These are phyloP conservation scores for Prunus armeniaca DNA, from an alignment of 306 rosid genomes.

Conservation along the genomic window DNA sequence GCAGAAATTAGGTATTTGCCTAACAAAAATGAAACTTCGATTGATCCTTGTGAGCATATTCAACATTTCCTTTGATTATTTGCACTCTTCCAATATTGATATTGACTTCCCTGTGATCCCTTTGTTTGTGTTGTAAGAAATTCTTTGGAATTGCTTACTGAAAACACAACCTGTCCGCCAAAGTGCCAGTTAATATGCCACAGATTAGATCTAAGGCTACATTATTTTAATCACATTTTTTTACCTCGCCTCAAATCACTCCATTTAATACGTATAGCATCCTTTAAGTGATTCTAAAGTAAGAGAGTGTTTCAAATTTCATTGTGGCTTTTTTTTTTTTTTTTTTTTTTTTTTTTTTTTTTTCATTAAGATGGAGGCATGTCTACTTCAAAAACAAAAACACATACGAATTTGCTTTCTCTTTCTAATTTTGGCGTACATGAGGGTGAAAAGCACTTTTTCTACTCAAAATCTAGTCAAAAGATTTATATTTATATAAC, in stretches of 20 bases:
- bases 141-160: neutral
- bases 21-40: neutral
- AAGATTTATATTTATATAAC: no score
- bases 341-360: neutral
- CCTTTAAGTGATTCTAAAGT: neutral
- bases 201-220: neutral
- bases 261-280: neutral
- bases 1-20: neutral
- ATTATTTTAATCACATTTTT: neutral
- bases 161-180: neutral
- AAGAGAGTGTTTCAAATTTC: neutral
- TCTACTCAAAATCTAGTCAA: no score
- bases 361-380: no score
- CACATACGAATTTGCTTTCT: no score
- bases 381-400: no score
- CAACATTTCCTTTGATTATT: no score
- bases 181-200: neutral
- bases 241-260: neutral
- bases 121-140: neutral
- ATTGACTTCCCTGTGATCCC: neutral
- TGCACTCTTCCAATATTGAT: neutral
- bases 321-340: neutral
- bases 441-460: no score
- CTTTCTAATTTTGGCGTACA: no score
- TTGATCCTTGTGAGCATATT: neutral